Conservation (phyloP, 192 early-diverging fungal species). For the Podila epicladia region DNA sequence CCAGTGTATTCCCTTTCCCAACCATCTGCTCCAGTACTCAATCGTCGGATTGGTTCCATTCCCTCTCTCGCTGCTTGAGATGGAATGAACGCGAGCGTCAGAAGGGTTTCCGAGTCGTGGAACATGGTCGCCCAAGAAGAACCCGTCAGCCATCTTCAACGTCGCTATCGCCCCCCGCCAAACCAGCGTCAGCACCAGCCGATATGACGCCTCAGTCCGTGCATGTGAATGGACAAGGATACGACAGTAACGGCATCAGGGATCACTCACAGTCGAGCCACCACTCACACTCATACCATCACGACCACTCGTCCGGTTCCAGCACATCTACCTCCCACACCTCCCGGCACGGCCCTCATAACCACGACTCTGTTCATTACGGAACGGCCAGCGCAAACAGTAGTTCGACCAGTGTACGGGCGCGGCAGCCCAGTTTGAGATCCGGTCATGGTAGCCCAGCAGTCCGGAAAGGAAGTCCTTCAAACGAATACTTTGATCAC, state of each 20-base stretch:
- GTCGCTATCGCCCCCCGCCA: conserved; percentile 3
- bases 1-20: conserved; percentile 88
- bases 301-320: conserved; percentile 4
- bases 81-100: conserved; percentile 96
- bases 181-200: background rate
- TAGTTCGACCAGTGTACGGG: conserved; percentile 14
- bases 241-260: background rate
- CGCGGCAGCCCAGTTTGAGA: background rate
- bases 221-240: background rate
- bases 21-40: conserved; percentile 82
- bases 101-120: conserved; percentile 75
- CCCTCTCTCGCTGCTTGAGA: conserved; percentile 82
- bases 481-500: conserved; percentile 23
- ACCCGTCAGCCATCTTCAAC: conserved; percentile 17
- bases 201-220: background rate
- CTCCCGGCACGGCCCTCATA: background rate
- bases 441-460: conserved; percentile 9
- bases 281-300: background rate
- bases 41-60: conserved; percentile 92
- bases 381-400: conserved; percentile 15
- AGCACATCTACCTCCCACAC: background rate
- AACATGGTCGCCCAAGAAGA: conserved; percentile 37
- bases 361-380: background rate
- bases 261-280: background rate
- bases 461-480: conserved; percentile 2